Percentiles rank a stretch among this genome's conserved stretches.
Conservation (phyloP, 768 basidiomycete genomes). For the Boletellus emodensis region DNA sequence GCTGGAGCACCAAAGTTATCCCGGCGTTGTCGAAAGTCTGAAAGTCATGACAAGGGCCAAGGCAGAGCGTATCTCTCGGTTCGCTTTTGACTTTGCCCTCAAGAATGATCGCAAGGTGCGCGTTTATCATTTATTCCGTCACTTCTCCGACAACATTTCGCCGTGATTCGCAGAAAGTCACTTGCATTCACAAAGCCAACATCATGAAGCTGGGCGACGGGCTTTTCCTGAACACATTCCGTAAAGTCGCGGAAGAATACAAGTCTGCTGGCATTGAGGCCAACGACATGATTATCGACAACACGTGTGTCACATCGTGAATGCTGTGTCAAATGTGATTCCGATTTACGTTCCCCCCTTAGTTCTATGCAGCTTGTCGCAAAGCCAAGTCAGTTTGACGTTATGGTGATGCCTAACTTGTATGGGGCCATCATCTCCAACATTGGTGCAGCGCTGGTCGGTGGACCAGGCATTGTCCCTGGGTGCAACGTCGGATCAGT, state of each 20-base stretch:
- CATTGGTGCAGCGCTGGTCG: constrained; percentile 97
- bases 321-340: background rate
- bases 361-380: constrained; percentile 99
- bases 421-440: constrained; percentile 98
- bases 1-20: constrained; percentile 95
- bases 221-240: constrained; percentile 98
- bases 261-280: constrained; percentile 84
- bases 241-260: constrained; percentile 94
- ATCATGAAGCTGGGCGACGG: constrained; percentile 99
- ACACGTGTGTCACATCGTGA: constrained; percentile 59
- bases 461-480: constrained; percentile 96
- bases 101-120: constrained; percentile 96
- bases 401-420: constrained; percentile 98
- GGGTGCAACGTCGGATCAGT: constrained; percentile 97
- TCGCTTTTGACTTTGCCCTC: constrained; percentile 97
- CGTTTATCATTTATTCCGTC: background rate
- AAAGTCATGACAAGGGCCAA: constrained; percentile 96
- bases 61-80: constrained; percentile 93
- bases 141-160: background rate
- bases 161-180: constrained; percentile 76
- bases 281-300: constrained; percentile 99
- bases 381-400: constrained; percentile 93
- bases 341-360: constrained; percentile 3
- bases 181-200: constrained; percentile 99
- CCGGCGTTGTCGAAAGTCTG: constrained; percentile 96